These are phyloP conservation scores for Microcyclosporella mali DNA, from an alignment of 2,329 filamentous ascomycete species.

Conservation along the genomic window DNA sequence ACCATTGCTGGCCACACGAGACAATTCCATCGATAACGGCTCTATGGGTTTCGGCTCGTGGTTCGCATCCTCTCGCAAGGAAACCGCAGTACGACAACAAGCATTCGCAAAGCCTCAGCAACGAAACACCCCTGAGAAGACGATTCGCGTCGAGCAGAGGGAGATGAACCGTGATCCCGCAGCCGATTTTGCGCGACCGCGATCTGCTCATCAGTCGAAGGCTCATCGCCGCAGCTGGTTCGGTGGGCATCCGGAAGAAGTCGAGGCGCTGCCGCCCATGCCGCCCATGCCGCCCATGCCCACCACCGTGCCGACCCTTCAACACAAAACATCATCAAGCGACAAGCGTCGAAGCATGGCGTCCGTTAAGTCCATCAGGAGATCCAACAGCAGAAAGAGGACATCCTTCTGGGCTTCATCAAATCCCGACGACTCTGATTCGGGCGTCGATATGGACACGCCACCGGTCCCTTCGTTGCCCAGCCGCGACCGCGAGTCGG, in stretches of 20 bases:
- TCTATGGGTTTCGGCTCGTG: too few species aligned
- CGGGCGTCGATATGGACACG: constrained; percentile 8
- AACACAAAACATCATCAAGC: constrained; percentile 5
- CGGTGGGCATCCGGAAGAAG: constrained; percentile 15
- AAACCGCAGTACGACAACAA: too few species aligned
- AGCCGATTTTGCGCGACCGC: constrained; percentile 7
- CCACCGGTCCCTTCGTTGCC: constrained; percentile 19
- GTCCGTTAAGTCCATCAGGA: constrained; percentile 10
- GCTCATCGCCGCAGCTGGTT: constrained; percentile 26
- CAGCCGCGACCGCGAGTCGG: constrained; percentile 10
- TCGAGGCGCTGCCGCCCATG: constrained; percentile 15
- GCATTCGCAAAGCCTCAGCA: too few species aligned
- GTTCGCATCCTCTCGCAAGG: too few species aligned
- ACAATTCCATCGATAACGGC: too few species aligned
- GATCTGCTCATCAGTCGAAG: constrained; percentile 9
- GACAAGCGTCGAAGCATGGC: constrained; percentile 11
- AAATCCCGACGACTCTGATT: constrained; percentile 20
- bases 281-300: constrained; percentile 12
- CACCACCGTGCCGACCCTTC: not conserved
- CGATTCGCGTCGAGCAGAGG: constrained; percentile 1
- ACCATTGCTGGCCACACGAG: too few species aligned
- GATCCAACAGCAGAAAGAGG: constrained; percentile 5
- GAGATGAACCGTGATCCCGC: constrained; percentile 2
- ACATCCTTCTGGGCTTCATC: constrained; percentile 20
- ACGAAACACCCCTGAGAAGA: too few species aligned